These are phyloP conservation scores for Plasmodium cynomolgi DNA, from an alignment of 169 alveolate species.

Conservation along the genomic window DNA sequence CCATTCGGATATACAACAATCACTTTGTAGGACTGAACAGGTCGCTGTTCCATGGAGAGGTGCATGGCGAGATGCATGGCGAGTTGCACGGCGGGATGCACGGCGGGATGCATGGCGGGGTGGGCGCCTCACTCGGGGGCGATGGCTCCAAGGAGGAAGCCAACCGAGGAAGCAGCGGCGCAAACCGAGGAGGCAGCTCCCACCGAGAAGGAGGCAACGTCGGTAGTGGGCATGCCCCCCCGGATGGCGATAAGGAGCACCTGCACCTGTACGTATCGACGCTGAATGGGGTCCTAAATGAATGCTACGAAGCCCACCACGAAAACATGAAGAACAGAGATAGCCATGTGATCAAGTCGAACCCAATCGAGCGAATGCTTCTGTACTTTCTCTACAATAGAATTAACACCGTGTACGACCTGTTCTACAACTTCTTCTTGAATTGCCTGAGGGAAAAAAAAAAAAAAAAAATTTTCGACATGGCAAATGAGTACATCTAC, in stretches of 20 bases:
- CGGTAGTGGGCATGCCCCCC: not conserved
- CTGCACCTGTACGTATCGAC: constrained; percentile 24
- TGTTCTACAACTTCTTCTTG: constrained; percentile 26
- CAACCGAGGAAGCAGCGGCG: not conserved
- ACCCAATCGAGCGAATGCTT: constrained; percentile 20
- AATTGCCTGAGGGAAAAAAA: constrained; percentile 8
- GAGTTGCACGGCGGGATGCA: too few relatives aligned
- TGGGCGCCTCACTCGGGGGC: not conserved
- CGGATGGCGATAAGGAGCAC: not conserved
- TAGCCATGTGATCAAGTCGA: not conserved
- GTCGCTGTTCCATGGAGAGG: not conserved
- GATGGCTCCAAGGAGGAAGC: not conserved
- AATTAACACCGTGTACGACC: constrained; percentile 55
- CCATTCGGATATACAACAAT: constrained; percentile 37
- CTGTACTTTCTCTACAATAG: constrained; percentile 56
- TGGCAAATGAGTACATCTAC: constrained; percentile 24
- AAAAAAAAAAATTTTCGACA: constrained; percentile 9
- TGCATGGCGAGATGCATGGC: too few relatives aligned
- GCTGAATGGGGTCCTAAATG: constrained; percentile 32
- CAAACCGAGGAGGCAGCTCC: not conserved
- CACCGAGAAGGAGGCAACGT: not conserved
- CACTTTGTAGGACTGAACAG: constrained; percentile 6
- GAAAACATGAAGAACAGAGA: constrained; percentile 40
- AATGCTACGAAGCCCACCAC: constrained; percentile 42
- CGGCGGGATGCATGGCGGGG: too few relatives aligned